Evolutionary conservation across 1,139 yeast genomes (phyloP).

Genomic region (Yamadazyma membranifaciens): DNA sequence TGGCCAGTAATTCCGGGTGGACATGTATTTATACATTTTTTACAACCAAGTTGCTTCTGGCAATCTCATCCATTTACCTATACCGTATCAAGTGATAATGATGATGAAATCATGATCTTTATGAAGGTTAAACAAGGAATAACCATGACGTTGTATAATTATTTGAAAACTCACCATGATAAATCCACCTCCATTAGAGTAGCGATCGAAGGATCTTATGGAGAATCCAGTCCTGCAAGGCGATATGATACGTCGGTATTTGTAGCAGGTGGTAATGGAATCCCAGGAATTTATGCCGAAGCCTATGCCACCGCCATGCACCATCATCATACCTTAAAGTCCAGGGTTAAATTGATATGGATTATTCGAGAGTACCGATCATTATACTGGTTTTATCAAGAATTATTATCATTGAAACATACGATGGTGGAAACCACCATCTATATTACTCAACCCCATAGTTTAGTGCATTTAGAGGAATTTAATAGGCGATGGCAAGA

Average conservation of each 20-base stretch:
- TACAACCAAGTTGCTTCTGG: constrained; percentile 56
- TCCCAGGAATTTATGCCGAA: constrained; percentile 47
- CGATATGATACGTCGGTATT: constrained; percentile 36
- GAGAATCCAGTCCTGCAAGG: constrained; percentile 34
- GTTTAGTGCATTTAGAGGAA: constrained; percentile 18
- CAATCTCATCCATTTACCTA: constrained; percentile 72
- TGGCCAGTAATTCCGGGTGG: constrained; percentile 55
- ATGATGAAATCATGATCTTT: constrained; percentile 29
- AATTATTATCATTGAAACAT: constrained; percentile 35
- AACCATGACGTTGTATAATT: constrained; percentile 30
- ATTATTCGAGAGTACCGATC: constrained; percentile 44
- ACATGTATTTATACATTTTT: constrained; percentile 57
- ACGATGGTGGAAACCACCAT: constrained; percentile 34
- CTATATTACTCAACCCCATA: constrained; percentile 43
- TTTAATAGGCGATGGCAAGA: constrained; percentile 16
- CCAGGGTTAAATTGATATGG: constrained; percentile 47
- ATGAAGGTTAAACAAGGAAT: constrained; percentile 42
- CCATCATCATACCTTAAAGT: constrained; percentile 4
- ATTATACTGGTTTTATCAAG: constrained; percentile 51
- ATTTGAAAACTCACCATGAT: constrained; percentile 23
- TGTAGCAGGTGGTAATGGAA: constrained; percentile 49
- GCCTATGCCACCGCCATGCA: constrained; percentile 24
- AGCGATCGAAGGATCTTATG: constrained; percentile 49
- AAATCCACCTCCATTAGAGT: constrained; percentile 28
- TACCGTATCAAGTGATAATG: constrained; percentile 27